Evolutionary conservation across 1,139 yeast genomes (phyloP), one percentile per base, ranked within the genome.

Genomic region (Suhomyces bribrorum): DNA sequence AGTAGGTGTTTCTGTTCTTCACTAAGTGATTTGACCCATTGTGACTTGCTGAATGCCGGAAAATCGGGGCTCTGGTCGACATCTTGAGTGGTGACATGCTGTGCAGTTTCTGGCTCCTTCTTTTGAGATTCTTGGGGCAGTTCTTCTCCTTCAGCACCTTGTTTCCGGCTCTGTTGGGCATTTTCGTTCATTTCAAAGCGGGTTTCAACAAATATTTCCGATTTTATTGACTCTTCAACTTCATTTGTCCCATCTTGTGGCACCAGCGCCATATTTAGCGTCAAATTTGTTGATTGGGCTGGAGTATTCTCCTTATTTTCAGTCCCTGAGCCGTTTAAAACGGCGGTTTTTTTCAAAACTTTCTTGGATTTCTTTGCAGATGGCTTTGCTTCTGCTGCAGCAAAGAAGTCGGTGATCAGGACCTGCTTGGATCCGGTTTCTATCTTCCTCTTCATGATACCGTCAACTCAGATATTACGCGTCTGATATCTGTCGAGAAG

Each of bases 21-120:
- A 0, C 81, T 66, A 14, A 90, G 67, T 1, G 74, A 56, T 1
- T 59, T 53, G 2, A 79, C 49, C 85, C 95, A 88, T 34, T 61
- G 40, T 2, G 61, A 52, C 50, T 79, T 83, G 53, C 81, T 62
- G 23, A 20, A 20, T 3, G 5, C 8, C 5, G 23, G 23, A 51
- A 81, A 79, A 30, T 53, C 48, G 49, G 52, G 36, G 32, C 44
- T 31, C 27, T 26, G 26, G 26, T n/a, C 12, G 28, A 8, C 20
- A 26, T 16, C 29, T 11, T 14, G n/a, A n/a, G 28, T 12, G 13
- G n/a, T n/a, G 7, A 6, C 26, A 17, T 7, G 37, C 17, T 4
- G 26, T 3, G 11, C 15, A 27, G 26, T 27, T 32, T 32, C 25
- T 17, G 34, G 13, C 5, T 29, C 27, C 12, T 17, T 29, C 12